Evolutionary conservation across 495 filamentous ascomycete genomes (phyloP).

Genomic region (Evernia prunastri): DNA sequence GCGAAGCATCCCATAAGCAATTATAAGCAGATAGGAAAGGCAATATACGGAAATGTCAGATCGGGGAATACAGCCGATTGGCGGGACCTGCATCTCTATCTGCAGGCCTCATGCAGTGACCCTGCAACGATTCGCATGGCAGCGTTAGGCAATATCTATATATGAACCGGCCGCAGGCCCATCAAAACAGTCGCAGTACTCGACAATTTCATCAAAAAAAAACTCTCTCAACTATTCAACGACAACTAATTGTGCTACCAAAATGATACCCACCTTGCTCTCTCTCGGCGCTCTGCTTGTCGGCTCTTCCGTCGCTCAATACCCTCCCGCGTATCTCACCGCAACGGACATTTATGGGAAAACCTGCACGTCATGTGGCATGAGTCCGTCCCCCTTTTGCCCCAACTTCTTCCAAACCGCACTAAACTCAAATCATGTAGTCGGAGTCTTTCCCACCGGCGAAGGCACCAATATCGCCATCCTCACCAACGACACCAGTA

Average conservation of each 20-base stretch:
- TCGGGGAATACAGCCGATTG: background rate
- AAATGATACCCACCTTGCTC: background rate
- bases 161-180: background rate
- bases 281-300: background rate
- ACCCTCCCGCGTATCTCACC: background rate
- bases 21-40: background rate
- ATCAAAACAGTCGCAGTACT: background rate
- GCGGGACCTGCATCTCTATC: background rate
- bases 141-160: background rate
- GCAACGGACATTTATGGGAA: background rate
- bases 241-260: background rate
- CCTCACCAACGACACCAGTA: background rate
- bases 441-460: background rate
- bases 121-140: background rate
- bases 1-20: background rate
- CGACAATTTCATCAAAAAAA: background rate
- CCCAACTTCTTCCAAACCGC: background rate
- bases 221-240: no score
- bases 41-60: background rate
- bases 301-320: background rate
- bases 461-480: background rate
- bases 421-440: background rate
- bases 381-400: background rate
- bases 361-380: background rate
- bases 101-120: background rate